Conservation (phyloP, 495 filamentous ascomycete species). For the Lophium mytilinum region DNA sequence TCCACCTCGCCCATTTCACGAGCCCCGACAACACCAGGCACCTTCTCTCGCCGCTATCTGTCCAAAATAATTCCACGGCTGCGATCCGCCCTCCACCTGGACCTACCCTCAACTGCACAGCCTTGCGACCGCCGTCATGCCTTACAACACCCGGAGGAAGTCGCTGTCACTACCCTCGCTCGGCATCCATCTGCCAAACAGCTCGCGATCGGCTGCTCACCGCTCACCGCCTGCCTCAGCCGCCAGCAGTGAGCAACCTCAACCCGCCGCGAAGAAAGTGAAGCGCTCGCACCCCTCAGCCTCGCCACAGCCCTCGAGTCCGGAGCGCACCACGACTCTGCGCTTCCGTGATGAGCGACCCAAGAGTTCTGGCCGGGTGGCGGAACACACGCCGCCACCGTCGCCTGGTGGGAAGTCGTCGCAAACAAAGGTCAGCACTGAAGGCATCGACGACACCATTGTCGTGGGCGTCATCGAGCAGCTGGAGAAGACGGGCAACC, state of each 20-base stretch:
- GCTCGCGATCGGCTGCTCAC: slow-evolving; percentile 48
- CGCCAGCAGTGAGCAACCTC: slow-evolving; percentile 43
- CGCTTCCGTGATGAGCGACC: slow-evolving; percentile 39
- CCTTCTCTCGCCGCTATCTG: no score
- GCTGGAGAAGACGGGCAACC: slow-evolving; percentile 84
- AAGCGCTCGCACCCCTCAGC: slow-evolving; percentile 67
- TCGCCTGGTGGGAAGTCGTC: slow-evolving; percentile 56
- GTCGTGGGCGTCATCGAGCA: slow-evolving; percentile 87
- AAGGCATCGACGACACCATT: slow-evolving; percentile 90
- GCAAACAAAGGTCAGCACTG: slow-evolving; percentile 64
- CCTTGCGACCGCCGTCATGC: slow-evolving; percentile 50
- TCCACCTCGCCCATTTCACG: background rate
- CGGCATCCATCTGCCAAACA: slow-evolving; percentile 83
- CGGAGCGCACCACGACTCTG: slow-evolving; percentile 36
- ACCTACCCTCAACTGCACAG: no score
- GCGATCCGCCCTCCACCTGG: background rate
- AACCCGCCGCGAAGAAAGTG: slow-evolving; percentile 66
- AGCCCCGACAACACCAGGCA: background rate
- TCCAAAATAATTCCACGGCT: background rate
- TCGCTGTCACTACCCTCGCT: slow-evolving; percentile 88
- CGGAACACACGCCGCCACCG: slow-evolving; percentile 77
- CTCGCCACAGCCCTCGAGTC: slow-evolving; percentile 45
- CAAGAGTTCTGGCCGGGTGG: slow-evolving; percentile 39
- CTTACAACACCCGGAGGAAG: slow-evolving; percentile 97
- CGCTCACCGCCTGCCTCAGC: slow-evolving; percentile 52